A percentile compares a stretch with the other conserved stretches of the same genome.
Evolutionary conservation across 441 rosid species (phyloP).

Genomic region (Corymbia calophylla): DNA sequence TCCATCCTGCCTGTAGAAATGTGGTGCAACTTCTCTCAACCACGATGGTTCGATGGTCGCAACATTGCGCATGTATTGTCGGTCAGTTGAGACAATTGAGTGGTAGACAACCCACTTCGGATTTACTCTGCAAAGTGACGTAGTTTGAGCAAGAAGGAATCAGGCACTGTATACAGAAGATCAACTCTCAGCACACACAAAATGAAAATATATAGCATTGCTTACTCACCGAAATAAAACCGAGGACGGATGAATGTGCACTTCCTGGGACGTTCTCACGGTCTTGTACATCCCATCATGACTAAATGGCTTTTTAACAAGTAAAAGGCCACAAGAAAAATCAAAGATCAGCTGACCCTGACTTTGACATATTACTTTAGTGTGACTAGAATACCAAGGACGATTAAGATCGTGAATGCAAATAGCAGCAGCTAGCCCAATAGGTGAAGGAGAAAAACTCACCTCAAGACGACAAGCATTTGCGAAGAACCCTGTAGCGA

Average conservation of each 20-base stretch:
- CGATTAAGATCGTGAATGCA: background rate
- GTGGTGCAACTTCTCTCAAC: conserved; percentile 84
- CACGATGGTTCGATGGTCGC: conserved; percentile 69
- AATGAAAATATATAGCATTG: background rate
- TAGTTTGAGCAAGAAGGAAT: background rate
- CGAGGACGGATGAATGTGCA: conserved; percentile 84
- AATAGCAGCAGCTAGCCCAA: background rate
- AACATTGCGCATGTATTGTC: conserved; percentile 84
- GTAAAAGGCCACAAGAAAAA: background rate
- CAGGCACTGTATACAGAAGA: background rate
- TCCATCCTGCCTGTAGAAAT: conserved; percentile 55
- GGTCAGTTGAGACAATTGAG: conserved; percentile 79
- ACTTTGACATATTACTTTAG: background rate
- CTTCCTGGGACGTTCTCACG: conserved; percentile 88
- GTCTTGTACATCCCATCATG: conserved; percentile 83
- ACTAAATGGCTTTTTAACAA: conserved; percentile 48
- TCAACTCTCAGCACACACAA: background rate
- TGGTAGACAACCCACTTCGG: conserved; percentile 93
- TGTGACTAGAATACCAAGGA: background rate
- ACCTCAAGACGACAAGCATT: conserved; percentile 86
- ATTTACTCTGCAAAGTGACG: conserved; percentile 54
- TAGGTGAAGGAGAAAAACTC: conserved; percentile 5
- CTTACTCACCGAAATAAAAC: conserved; percentile 74
- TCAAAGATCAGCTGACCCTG: background rate
- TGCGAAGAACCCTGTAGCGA: conserved; percentile 79